These are phyloP conservation scores for Diaporthe sp. DNA, from an alignment of 2,329 filamentous ascomycete genomes.

Conservation along the genomic window DNA sequence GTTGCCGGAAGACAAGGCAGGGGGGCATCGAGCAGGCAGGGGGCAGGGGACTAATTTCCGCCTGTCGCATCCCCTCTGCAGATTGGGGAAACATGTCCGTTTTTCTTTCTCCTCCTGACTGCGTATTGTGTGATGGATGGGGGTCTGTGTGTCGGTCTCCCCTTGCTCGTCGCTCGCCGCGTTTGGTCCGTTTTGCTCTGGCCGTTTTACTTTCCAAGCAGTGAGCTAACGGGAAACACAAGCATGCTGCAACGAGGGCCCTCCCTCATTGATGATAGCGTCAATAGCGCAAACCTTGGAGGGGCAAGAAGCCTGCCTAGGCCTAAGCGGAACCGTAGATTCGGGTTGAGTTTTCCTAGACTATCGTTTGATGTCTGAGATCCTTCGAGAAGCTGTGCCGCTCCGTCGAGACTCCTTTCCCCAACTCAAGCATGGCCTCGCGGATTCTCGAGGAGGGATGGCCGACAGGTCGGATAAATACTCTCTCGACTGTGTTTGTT, in stretches of 20 bases:
- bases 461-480: neutral
- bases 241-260: neutral
- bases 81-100: conserved; percentile 29
- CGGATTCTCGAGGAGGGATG: neutral
- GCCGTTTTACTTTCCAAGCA: neutral
- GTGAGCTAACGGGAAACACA: neutral
- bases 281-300: conserved; percentile 28
- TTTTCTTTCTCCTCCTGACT: conserved; percentile 13
- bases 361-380: conserved; percentile 30
- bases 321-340: conserved; percentile 20
- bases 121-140: conserved; percentile 28
- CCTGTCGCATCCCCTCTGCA: conserved; percentile 12
- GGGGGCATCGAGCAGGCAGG: conserved; percentile 1
- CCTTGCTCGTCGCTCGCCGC: neutral
- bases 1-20: conserved; percentile 21
- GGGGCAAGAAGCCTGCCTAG: neutral
- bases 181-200: neutral
- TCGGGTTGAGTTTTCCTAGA: conserved; percentile 11
- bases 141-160: conserved; percentile 32
- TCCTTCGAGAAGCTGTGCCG: conserved; percentile 22
- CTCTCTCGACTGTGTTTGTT: neutral
- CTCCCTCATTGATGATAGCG: conserved; percentile 13
- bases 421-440: neutral
- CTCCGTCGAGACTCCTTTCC: neutral
- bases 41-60: conserved; percentile 34